Evolutionary conservation across 2,329 filamentous ascomycete genomes (phyloP), one percentile per base, ranked within the genome.

Genomic region (Rutstroemia sp.): DNA sequence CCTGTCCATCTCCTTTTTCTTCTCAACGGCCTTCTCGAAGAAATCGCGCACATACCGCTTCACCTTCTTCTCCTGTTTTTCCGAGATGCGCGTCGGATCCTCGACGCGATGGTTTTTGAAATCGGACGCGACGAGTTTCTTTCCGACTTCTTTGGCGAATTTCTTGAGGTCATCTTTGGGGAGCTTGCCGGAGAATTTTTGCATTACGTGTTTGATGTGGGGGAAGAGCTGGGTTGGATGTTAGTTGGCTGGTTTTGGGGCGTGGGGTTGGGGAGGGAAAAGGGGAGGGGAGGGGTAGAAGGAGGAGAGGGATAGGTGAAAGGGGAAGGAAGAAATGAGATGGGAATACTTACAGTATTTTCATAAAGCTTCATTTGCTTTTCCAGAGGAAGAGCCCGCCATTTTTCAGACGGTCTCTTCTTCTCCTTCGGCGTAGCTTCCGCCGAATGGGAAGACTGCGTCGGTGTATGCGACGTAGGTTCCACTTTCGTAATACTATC

Each of bases 331-430:
- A 37, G 27, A 9, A 30, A 10, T 10, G 27, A 30, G 27, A 30
- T 10, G 21, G 4, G n/a, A 53, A 6, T 27, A 76, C 88, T 71
- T 78, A 95, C 90, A 52, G 91, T 95, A 68, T 92, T 92, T 71
- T 96, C 92, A 66, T 96, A 97, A 2, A 96, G 79, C 75, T 90
- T 96, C 81, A 91, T 95, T 72, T 94, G 90, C 73, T 96, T 96
- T 62, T 96, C 92, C 63, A 84, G 70, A 1, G 86, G 77, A 34
- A 86, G 70, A 58, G 78, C 79, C 55, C 82, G 79, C 88, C 88
- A 91, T 69, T 86, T 88, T 49, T 90, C 86, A 65, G 79, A 78
- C 64, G 81, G 85, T 5, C 77, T 77, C 70, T 86, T 80, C 47
- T 78, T 77, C 4, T 75, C 72, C 5, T 79, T 77, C 1, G 79